Base-by-base conservation (phyloP, 202 grass and related monocot species). In the Schoenoplectus tabernaemontani region DNA sequence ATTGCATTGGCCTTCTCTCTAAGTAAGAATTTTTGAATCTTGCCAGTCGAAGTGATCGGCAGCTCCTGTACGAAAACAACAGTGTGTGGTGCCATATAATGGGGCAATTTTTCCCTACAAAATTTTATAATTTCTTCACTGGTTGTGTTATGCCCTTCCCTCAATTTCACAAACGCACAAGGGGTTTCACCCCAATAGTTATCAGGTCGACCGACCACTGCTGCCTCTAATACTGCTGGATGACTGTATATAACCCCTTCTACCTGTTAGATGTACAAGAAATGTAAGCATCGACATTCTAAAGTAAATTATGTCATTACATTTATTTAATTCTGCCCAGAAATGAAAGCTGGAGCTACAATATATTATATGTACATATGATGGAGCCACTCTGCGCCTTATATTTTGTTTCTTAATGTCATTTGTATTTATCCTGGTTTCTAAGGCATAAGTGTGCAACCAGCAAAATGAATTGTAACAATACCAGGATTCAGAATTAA, bases 101-200 rank as follows among this genome's bases (percentile, higher is more conserved):
- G 59, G n/a, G 94, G 91, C 77, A 97, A 77, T 76, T 81, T 23
- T 9, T 22, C 32, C 1, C 84, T 68, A 78, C 94, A 97, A 79
- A 93, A 97, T 2, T 11, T 83, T 9, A 92, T 79, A 24, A 97
- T 64, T 59, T 97, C 89, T 79, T 87, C 87, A 16, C 17, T 19
- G 0, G 4, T 37, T 12, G 60, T 17, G 4, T 5, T 5, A 33
- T 0, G 0, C 7, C 67, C 43, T 0, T 85, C 71, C 77, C 47
- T 92, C 58, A 83, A 76, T 66, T 54, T 86, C 3, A 95, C 88
- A 68, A 98, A 98, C 41, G 95, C 95, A 62, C 95, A 95, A 10
- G 95, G 91, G 50, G 91, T 98, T 88, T 98, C 91, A 17, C 91
- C 95, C 95, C 95, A 98, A 69, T 89, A 81, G 12, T 92, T 82